Base-by-base conservation (phyloP, 2,329 filamentous ascomycete genomes). In the Leptographium flavum region DNA sequence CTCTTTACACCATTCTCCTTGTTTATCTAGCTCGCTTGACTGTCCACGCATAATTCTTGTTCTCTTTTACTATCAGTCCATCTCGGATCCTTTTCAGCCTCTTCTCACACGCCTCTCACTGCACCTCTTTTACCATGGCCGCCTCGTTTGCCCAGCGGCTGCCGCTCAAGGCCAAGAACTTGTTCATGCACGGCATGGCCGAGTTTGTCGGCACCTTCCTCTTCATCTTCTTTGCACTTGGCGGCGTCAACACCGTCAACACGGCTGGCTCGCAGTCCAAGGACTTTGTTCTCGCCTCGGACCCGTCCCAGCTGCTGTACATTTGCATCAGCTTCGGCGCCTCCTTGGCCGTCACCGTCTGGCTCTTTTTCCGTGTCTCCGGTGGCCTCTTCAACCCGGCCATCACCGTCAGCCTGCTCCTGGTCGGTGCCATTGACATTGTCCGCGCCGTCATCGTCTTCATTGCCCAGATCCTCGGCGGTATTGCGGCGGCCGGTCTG, bases 401-500 rank as follows among this genome's bases (percentile, higher is more conserved):
- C 36, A 68, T 70, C 57, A 58, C 78, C 0, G 58, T 82, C 1
- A 75, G 70, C 1, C 68, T 82, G 19, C 66, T 69, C n/a, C 62
- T 81, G 4, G 69, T 74, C 41, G 74, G 75, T 2, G 73, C 70
- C 5, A 63, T 81, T 37, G 64, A 64, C n/a, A 64, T 68, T 15
- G 21, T 73, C 2, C 71, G 76, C 5, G 72, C 67, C 5, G 49
- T 67, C 2, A 52, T 74, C 2, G 65, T 81, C 42, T 59, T 79
- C 42, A 58, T 68, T 5, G 68, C 73, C 1, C 79, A 83, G 55
- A 54, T 83, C 9, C 54, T 76, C 2, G 79, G 63, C 5, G 72
- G 67, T 6, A 79, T 83, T 38, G 67, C 70, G 2, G 71, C 79
- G 2, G 71, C 75, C 0, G 76, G 68, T 17, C 65, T 81, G 1